These are phyloP conservation scores for Lachancea mirantina DNA, from an alignment of 805 yeast genomes.

Conservation along the genomic window DNA sequence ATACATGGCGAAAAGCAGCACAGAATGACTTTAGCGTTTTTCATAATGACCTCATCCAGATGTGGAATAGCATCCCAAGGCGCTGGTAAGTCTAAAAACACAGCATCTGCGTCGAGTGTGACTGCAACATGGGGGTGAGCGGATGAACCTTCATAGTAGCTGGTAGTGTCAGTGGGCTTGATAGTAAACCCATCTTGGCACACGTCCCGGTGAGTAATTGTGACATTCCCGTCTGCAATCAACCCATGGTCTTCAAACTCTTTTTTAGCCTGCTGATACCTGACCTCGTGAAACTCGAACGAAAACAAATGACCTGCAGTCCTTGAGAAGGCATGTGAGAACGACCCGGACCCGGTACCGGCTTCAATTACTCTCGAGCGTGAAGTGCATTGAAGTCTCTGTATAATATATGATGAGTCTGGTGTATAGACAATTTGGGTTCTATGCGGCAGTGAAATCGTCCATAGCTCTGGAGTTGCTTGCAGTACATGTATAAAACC, in stretches of 20 bases:
- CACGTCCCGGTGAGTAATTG: constrained; percentile 84
- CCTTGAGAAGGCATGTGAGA: constrained; percentile 87
- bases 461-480: constrained; percentile 96
- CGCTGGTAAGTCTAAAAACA: constrained; percentile 88
- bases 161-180: constrained; percentile 20
- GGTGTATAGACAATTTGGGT: constrained; percentile 97
- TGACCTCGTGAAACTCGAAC: constrained; percentile 83
- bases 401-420: constrained; percentile 86
- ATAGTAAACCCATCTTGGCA: constrained; percentile 78
- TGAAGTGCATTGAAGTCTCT: constrained; percentile 64
- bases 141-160: constrained; percentile 24
- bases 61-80: constrained; percentile 95
- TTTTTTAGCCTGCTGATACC: constrained; percentile 67
- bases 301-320: constrained; percentile 75
- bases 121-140: constrained; percentile 6
- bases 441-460: constrained; percentile 90
- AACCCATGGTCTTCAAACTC: constrained; percentile 76
- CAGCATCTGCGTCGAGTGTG: constrained; percentile 60
- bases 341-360: constrained; percentile 96
- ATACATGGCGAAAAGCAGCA: constrained; percentile 98
- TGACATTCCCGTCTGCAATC: constrained; percentile 38
- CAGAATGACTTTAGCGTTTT: constrained; percentile 50
- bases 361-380: constrained; percentile 87
- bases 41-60: constrained; percentile 50
- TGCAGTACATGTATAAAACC: constrained; percentile 84